These are phyloP conservation scores for Balamuthia mandrillaris DNA, from an alignment of 208 protist species.

Conservation along the genomic window DNA sequence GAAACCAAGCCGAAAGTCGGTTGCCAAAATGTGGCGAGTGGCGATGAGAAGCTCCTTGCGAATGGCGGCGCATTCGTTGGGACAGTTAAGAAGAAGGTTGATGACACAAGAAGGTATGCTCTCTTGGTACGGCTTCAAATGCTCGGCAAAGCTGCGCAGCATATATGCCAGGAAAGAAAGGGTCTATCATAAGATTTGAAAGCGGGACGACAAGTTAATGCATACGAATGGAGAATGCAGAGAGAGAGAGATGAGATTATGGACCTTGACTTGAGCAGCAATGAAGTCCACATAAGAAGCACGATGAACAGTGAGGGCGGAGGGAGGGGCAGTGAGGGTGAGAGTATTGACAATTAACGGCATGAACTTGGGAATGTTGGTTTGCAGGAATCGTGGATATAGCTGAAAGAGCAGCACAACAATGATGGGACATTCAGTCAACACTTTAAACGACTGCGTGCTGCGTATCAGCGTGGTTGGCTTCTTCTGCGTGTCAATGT, in stretches of 20 bases:
- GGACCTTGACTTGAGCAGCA: conserved; percentile 69
- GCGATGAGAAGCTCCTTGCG: conserved; percentile 69
- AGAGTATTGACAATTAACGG: conserved; percentile 67
- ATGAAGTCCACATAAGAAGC: conserved; percentile 65
- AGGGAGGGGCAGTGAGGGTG: conserved; percentile 38
- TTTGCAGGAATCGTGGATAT: conserved; percentile 57
- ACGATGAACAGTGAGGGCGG: neutral
- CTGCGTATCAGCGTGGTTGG: neutral
- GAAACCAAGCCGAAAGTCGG: conserved; percentile 72
- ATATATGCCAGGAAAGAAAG: conserved; percentile 80
- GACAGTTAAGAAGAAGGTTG: conserved; percentile 54
- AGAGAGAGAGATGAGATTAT: neutral
- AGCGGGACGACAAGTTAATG: neutral
- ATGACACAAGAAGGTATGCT: conserved; percentile 71
- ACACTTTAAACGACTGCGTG: conserved; percentile 68
- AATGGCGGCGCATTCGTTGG: conserved; percentile 19
- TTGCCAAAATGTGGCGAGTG: conserved; percentile 74
- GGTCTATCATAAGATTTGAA: conserved; percentile 50
- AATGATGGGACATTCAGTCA: conserved; percentile 80
- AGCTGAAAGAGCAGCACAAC: conserved; percentile 79
- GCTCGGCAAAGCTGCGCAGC: conserved; percentile 57
- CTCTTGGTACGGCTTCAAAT: conserved; percentile 62
- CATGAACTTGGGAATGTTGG: conserved; percentile 67
- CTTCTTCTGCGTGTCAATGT: neutral
- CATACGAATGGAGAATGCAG: neutral